Evolutionary conservation across 306 rosid genomes (phyloP).

Genomic region (Dryas drummondii): DNA sequence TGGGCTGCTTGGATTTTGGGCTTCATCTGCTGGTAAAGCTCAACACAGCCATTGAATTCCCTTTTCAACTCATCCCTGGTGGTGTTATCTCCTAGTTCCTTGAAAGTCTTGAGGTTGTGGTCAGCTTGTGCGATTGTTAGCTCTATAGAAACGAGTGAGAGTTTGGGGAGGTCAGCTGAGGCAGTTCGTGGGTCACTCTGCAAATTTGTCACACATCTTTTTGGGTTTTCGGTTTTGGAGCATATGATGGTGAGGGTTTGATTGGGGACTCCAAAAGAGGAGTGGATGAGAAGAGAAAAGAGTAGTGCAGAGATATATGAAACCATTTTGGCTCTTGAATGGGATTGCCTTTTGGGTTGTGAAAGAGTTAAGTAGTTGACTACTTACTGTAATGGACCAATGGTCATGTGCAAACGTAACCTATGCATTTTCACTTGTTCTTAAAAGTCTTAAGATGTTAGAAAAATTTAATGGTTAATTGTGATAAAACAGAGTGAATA

Average conservation of each 20-base stretch:
- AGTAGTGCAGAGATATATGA: neutral
- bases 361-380: too few species aligned
- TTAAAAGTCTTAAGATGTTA: too few species aligned
- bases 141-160: neutral
- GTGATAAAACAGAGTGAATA: too few species aligned
- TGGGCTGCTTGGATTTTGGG: neutral
- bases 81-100: neutral
- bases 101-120: neutral
- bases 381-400: too few species aligned
- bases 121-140: neutral
- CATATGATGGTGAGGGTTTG: neutral
- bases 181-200: neutral
- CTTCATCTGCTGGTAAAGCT: neutral
- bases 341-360: too few species aligned
- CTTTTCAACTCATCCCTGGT: neutral
- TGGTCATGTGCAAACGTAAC: too few species aligned
- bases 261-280: neutral
- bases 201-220: neutral
- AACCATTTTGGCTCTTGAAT: too few species aligned
- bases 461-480: too few species aligned
- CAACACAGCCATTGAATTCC: neutral
- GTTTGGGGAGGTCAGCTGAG: constrained; percentile 4
- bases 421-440: too few species aligned
- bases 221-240: neutral
- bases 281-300: neutral